Conservation (phyloP, 2,329 filamentous ascomycete species). For the Apiospora pterosperma region DNA sequence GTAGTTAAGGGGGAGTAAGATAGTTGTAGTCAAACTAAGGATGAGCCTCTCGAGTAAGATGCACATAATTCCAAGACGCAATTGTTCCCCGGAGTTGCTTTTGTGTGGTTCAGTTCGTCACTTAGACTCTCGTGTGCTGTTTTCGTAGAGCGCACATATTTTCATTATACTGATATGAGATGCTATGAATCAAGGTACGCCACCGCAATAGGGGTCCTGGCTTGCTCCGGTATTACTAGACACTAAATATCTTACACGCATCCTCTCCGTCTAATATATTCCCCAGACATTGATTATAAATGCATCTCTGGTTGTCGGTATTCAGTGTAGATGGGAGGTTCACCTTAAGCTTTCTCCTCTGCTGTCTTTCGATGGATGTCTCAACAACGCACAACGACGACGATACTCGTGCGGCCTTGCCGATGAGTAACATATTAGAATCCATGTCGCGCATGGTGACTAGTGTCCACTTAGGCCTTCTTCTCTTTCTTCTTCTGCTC, state of each 20-base stretch:
- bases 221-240: not conserved
- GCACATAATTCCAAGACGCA: not conserved
- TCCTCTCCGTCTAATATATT: not conserved
- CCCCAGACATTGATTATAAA: not conserved
- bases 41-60: not conserved
- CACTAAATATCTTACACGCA: not conserved
- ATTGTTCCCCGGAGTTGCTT: too few relatives aligned
- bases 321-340: not conserved
- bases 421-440: not conserved
- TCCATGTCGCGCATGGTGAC: not conserved
- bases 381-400: not conserved
- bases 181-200: not conserved
- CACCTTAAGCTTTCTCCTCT: not conserved
- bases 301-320: not conserved
- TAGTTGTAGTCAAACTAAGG: not conserved
- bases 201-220: not conserved
- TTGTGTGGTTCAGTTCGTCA: not conserved
- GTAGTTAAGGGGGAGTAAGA: not conserved
- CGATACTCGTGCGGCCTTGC: not conserved
- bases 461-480: not conserved
- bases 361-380: not conserved
- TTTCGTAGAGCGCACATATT: not conserved
- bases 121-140: not conserved
- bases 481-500: conserved; percentile 42
- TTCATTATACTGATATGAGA: not conserved